Percentiles rank a stretch among this genome's conserved stretches.
Conservation (phyloP, 2,329 filamentous ascomycete species). For the Ceratocystis albifundus region DNA sequence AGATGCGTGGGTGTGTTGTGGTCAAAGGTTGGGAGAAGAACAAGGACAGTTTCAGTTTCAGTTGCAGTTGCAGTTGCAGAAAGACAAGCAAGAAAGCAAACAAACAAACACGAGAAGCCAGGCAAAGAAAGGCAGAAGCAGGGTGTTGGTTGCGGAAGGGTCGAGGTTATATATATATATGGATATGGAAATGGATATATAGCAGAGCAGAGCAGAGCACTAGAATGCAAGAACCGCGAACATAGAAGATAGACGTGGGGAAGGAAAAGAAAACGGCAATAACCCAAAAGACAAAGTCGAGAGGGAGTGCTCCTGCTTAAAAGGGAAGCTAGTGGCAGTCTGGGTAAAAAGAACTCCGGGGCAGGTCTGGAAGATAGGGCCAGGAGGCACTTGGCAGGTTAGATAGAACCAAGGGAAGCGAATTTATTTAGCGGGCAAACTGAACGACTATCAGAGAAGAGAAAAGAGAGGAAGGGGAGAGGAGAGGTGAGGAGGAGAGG, state of each 20-base stretch:
- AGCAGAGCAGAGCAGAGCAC: background rate
- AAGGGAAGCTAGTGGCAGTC: background rate
- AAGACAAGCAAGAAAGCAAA: no score
- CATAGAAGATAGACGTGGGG: background rate
- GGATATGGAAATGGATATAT: no score
- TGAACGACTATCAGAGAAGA: background rate
- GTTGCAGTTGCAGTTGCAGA: no score
- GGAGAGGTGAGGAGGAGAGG: no score
- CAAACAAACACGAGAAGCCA: no score
- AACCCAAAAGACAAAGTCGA: background rate
- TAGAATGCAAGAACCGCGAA: background rate
- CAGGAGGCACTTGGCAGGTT: background rate
- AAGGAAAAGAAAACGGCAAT: background rate
- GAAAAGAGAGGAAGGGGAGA: background rate
- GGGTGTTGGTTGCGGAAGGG: background rate
- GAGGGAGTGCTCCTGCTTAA: background rate
- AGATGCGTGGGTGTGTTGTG: background rate
- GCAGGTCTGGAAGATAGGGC: background rate
- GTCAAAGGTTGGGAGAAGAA: background rate
- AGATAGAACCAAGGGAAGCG: background rate
- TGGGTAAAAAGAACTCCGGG: background rate
- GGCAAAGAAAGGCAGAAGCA: no score
- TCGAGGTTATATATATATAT: slow-evolving; percentile 12
- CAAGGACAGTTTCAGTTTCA: no score
- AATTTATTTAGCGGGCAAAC: background rate